phyloP scores from a whole-genome alignment of 306 rosid genomes.

The Canavalia gladiata region DNA sequence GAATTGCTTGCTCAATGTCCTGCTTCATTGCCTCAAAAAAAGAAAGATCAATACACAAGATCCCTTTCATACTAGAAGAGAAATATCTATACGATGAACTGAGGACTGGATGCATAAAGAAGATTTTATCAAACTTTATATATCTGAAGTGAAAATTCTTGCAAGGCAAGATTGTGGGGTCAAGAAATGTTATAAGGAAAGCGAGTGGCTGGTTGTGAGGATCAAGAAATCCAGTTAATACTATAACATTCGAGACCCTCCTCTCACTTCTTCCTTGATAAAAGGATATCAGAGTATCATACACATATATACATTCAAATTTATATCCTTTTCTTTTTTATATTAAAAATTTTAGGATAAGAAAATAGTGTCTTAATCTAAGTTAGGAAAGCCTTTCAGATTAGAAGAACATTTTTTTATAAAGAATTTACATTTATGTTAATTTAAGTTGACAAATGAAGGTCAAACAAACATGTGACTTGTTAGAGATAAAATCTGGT shows the following conservation, averaged over 20 bases:
- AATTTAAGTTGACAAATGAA: background rate
- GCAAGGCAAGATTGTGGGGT: conserved; percentile 3
- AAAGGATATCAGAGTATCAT: conserved; percentile 1
- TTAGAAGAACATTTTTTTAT: background rate
- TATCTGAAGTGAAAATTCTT: conserved; percentile 8
- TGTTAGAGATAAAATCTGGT: background rate
- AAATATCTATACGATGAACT: conserved; percentile 1
- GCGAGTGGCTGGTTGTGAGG: background rate
- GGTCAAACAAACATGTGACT: too few species aligned
- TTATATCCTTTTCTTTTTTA: background rate
- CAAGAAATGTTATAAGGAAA: conserved; percentile 9
- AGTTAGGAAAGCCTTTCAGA: background rate
- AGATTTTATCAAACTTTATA: conserved; percentile 29
- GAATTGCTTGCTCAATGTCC: conserved; percentile 11
- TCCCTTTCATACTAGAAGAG: background rate
- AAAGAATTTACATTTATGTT: background rate
- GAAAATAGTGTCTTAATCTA: background rate
- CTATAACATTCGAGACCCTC: background rate
- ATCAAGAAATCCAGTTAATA: background rate
- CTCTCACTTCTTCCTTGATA: conserved; percentile 1
- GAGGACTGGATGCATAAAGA: conserved; percentile 31
- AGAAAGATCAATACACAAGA: conserved; percentile 9
- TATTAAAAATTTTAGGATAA: background rate
- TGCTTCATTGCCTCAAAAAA: conserved; percentile 11
- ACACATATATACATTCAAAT: background rate